phyloP scores from a whole-genome alignment of 75 land plant species.

The Pseudotsuga menziesii region DNA sequence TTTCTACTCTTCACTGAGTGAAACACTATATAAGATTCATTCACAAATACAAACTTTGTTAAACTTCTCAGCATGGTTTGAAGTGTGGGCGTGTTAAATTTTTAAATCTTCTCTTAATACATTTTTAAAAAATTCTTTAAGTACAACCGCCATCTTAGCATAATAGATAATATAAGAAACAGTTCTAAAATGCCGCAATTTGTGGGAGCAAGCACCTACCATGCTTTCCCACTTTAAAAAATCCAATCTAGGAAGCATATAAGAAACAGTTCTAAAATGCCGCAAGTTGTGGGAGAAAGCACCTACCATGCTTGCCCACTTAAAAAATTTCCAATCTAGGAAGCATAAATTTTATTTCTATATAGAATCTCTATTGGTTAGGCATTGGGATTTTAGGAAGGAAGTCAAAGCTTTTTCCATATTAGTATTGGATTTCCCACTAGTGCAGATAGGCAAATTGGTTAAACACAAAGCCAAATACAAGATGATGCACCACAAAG shows the following conservation, averaged over 20 bases:
- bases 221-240: background rate
- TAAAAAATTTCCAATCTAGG: conserved; percentile 6
- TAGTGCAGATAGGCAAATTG: no score
- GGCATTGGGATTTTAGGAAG: background rate
- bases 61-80: no score
- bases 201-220: background rate
- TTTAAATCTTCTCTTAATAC: background rate
- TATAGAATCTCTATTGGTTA: conserved; percentile 5
- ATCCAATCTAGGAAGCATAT: conserved; percentile 6
- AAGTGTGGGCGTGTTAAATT: no score
- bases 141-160: background rate
- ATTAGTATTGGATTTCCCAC: no score
- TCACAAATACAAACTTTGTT: no score
- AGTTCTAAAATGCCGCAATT: background rate
- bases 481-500: no score
- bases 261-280: no score
- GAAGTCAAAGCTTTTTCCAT: background rate
- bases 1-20: no score
- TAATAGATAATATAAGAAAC: background rate
- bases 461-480: no score
- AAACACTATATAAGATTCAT: no score
- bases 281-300: background rate
- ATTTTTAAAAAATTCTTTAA: background rate
- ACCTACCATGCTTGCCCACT: conserved; percentile 1
- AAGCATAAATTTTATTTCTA: background rate